A percentile compares a stretch with the other conserved stretches of the same genome.
phyloP scores from a whole-genome alignment of 257 asterid genomes.

The Sherardia arvensis region DNA sequence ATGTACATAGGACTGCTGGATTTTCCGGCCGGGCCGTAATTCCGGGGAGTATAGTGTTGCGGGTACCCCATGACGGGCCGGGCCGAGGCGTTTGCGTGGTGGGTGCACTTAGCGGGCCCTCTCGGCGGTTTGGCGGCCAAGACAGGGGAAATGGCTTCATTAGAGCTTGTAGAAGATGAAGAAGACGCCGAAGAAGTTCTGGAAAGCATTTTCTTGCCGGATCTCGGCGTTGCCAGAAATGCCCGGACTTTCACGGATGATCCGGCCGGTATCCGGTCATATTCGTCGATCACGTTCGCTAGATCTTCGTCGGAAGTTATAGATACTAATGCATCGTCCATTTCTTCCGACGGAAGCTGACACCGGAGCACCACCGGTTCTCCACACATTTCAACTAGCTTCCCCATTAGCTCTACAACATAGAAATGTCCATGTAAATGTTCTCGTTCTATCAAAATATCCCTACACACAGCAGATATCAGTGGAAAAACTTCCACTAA shows the following conservation, averaged over 20 bases:
- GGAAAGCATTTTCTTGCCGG: conserved; percentile 28
- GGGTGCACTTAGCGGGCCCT: conserved; percentile 19
- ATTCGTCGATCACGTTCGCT: conserved; percentile 64
- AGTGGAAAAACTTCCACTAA: no score
- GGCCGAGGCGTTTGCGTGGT: conserved; percentile 23
- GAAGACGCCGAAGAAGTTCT: conserved; percentile 48
- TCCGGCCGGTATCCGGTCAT: conserved; percentile 28
- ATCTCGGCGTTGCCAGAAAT: conserved; percentile 41
- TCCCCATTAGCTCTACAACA: conserved; percentile 48
- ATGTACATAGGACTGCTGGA: conserved; percentile 30
- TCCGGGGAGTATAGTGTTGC: conserved; percentile 15
- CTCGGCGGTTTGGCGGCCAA: conserved; percentile 13
- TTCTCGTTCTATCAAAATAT: no score
- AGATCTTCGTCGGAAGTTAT: conserved; percentile 78
- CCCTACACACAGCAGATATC: background rate
- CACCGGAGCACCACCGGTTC: conserved; percentile 51
- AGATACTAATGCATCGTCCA: conserved; percentile 61
- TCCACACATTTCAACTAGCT: conserved; percentile 59
- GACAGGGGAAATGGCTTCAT: conserved; percentile 25
- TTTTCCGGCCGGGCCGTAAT: conserved; percentile 28
- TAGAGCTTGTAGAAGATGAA: conserved; percentile 23
- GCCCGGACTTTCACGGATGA: conserved; percentile 53
- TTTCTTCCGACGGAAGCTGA: conserved; percentile 65
- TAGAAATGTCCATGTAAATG: background rate
- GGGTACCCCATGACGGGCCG: conserved; percentile 32